Evolutionary conservation across 2,329 filamentous ascomycete genomes (phyloP).

Genomic region (Berkeleyomyces basicola): DNA sequence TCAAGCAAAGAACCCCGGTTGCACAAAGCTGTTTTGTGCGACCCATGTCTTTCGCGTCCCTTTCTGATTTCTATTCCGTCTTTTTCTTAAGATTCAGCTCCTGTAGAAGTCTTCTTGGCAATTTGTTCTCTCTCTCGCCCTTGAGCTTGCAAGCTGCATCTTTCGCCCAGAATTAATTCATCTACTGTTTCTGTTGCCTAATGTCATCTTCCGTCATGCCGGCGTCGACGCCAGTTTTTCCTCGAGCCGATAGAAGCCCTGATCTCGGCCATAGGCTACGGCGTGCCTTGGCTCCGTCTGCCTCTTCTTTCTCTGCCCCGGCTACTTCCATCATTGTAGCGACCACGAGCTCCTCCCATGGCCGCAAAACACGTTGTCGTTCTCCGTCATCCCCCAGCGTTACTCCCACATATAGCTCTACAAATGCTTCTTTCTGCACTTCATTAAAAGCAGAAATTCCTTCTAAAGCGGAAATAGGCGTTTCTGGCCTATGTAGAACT

Average conservation of each 20-base stretch:
- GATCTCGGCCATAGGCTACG: background rate
- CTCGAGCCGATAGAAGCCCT: background rate
- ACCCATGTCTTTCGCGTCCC: constrained; percentile 14
- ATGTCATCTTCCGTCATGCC: background rate
- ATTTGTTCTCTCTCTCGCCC: no score
- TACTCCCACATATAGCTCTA: background rate
- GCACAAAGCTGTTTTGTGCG: no score
- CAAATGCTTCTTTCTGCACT: background rate
- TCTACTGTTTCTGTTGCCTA: background rate
- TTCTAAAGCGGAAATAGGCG: no score
- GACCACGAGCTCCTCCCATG: background rate
- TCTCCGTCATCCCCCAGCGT: background rate
- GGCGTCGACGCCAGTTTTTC: background rate
- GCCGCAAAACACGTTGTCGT: background rate
- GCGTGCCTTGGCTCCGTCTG: background rate
- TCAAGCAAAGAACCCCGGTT: no score
- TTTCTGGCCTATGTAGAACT: no score
- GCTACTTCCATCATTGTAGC: background rate
- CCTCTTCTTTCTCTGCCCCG: background rate
- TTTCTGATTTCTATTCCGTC: constrained; percentile 11
- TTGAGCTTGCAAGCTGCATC: no score
- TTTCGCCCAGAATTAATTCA: no score
- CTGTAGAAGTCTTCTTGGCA: no score
- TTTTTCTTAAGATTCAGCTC: background rate
- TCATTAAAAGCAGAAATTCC: no score